phyloP scores from a whole-genome alignment of 2,329 filamentous ascomycete genomes.

The Knoxdaviesia proteae region DNA sequence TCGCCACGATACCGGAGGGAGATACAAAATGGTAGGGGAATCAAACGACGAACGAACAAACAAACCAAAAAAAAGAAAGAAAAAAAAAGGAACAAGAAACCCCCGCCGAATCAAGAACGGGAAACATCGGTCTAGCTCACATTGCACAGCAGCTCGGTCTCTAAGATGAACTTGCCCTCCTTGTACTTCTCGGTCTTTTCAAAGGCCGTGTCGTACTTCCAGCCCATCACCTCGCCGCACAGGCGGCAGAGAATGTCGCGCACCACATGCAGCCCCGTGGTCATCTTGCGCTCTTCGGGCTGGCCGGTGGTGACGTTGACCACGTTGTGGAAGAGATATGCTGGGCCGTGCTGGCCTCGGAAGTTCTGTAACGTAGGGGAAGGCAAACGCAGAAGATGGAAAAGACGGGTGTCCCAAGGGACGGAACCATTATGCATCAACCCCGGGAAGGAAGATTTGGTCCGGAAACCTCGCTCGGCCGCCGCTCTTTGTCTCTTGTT shows the following conservation, averaged over 20 bases:
- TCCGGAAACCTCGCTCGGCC: too few species aligned
- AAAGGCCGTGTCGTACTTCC: conserved; percentile 98
- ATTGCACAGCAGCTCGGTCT: conserved; percentile 71
- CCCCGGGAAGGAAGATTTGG: too few species aligned
- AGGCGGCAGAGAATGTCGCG: conserved; percentile 81
- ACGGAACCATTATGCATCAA: too few species aligned
- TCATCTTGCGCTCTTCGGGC: conserved; percentile 92
- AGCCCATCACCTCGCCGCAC: conserved; percentile 83
- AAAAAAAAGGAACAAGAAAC: background rate
- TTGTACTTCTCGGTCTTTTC: conserved; percentile 92
- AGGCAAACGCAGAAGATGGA: background rate
- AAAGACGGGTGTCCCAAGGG: background rate
- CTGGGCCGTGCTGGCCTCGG: conserved; percentile 93
- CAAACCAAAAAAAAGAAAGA: background rate
- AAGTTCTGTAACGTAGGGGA: conserved; percentile 48
- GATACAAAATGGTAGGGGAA: too few species aligned
- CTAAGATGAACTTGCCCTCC: conserved; percentile 93
- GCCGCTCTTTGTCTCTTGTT: background rate
- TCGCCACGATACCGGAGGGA: too few species aligned
- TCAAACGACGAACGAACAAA: too few species aligned
- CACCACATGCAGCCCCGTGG: conserved; percentile 82
- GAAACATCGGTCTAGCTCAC: conserved; percentile 17
- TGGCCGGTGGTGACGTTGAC: conserved; percentile 77
- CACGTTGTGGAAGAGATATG: conserved; percentile 84
- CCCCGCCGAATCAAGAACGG: background rate